Base-by-base conservation (phyloP, 352 stramenopile species). In the Globisporangium ultimum region DNA sequence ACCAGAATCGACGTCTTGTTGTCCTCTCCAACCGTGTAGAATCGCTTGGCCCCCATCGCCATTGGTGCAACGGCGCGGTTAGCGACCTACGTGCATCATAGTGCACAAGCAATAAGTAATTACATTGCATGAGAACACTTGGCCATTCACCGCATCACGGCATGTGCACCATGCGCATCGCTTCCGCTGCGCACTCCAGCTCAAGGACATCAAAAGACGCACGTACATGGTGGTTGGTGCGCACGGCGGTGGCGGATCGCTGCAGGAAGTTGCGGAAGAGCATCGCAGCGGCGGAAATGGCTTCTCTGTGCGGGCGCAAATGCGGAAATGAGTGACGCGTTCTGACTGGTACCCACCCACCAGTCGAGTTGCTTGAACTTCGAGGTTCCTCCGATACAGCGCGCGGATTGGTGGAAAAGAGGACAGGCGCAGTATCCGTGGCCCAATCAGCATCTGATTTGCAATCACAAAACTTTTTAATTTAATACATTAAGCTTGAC, bases 1-100 rank as follows among this genome's bases (percentile, higher is more conserved):
- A 93, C 66, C 55, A 90, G 59, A 47, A 93, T 72, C 56, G 79
- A 88, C 46, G 79, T 93, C 78, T 93, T 93, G 60, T 71, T 66
- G 64, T 84, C 65, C 50, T 89, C 81, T 21, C 55, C 67, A 47
- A 55, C 22, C 34, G 55, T 61, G 55, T 61, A 61, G 46, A 61
- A 61, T 15, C 55, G 55, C 55, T 61, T 55, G 20, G 36, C 13
- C 6, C 21, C 36, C 34, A 3, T 18, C 11, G 55, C 47, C 15
- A 61, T 47, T 12, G 55, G 55, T 20, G 55, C 55, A 15, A 48
- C 55, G n/a, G 48, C 14, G 46, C 36, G 46, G 20, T 20, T 14
- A 18, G 34, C 34, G 7, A 18, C 21, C 55, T 61, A 24, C n/a
- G 20, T n/a, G 5, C 20, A 15, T 18, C 6, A 36, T 5, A 36